These are phyloP conservation scores for Parmales sp. DNA, from an alignment of 108 stramenopile genomes.

Conservation along the genomic window DNA sequence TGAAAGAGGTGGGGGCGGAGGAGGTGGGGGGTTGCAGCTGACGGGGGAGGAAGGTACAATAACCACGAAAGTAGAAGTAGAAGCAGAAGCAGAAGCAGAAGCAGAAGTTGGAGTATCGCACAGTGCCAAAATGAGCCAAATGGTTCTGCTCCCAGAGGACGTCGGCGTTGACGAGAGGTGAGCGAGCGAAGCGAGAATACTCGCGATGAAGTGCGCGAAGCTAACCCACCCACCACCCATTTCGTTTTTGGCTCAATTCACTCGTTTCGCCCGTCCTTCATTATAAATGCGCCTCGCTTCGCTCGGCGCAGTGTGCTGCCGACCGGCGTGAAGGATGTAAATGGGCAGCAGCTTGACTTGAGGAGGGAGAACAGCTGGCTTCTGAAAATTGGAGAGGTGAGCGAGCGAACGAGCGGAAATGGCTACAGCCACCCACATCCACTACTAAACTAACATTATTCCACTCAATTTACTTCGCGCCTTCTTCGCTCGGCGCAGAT, in stretches of 20 bases:
- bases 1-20: neutral
- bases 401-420: no score
- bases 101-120: constrained; percentile 48
- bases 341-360: constrained; percentile 81
- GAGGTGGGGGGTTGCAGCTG: neutral
- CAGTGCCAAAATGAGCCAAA: constrained; percentile 69
- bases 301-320: constrained; percentile 16
- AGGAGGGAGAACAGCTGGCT: constrained; percentile 69
- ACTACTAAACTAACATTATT: no score
- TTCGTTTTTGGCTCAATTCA: constrained; percentile 34
- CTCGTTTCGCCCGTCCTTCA: neutral
- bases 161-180: constrained; percentile 58
- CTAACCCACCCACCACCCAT: neutral
- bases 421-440: no score
- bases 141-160: constrained; percentile 73
- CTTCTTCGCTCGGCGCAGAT: no score
- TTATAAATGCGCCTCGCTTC: no score
- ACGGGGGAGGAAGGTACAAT: constrained; percentile 10
- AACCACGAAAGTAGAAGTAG: neutral
- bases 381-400: constrained; percentile 71
- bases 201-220: no score
- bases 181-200: no score
- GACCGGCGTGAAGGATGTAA: constrained; percentile 65
- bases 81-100: neutral
- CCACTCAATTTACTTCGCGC: no score